A percentile compares a stretch with the other conserved stretches of the same genome.
These are phyloP conservation scores for Plasmodium relictum DNA, from an alignment of 169 alveolate species.

Conservation along the genomic window DNA sequence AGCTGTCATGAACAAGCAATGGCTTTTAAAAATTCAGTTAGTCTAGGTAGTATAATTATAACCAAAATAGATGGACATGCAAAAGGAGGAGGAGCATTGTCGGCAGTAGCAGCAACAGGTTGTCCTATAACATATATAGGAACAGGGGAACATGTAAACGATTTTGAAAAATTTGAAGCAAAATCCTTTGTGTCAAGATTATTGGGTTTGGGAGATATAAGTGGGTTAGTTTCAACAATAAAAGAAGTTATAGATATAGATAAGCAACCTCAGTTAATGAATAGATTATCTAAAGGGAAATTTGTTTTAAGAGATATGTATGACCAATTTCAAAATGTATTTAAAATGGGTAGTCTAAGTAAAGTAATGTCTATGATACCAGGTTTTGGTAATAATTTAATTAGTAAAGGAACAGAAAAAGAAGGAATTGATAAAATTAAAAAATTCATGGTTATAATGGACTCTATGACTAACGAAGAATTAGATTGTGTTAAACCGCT, in stretches of 20 bases:
- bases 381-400: slow-evolving; percentile 89
- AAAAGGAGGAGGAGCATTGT: slow-evolving; percentile 99
- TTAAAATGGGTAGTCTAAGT: slow-evolving; percentile 97
- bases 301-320: slow-evolving; percentile 97
- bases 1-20: slow-evolving; percentile 99
- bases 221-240: slow-evolving; percentile 95
- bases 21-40: slow-evolving; percentile 97
- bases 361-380: slow-evolving; percentile 97
- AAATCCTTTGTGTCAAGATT: slow-evolving; percentile 97
- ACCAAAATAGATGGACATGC: slow-evolving; percentile 99
- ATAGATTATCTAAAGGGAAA: slow-evolving; percentile 95
- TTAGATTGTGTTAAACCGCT: slow-evolving; percentile 94
- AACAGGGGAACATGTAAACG: slow-evolving; percentile 99
- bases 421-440: slow-evolving; percentile 96
- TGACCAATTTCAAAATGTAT: slow-evolving; percentile 96
- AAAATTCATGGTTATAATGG: slow-evolving; percentile 96
- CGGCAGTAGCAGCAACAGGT: slow-evolving; percentile 98
- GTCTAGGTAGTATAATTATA: slow-evolving; percentile 98
- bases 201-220: slow-evolving; percentile 98
- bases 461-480: slow-evolving; percentile 97
- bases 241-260: slow-evolving; percentile 96
- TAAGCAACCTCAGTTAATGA: slow-evolving; percentile 95
- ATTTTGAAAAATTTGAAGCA: slow-evolving; percentile 98
- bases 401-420: slow-evolving; percentile 96
- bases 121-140: slow-evolving; percentile 97